A percentile compares a stretch with the other conserved stretches of the same genome.
Conservation (phyloP, 257 asterid genomes). For the Dorcoceras hygrometricum region DNA sequence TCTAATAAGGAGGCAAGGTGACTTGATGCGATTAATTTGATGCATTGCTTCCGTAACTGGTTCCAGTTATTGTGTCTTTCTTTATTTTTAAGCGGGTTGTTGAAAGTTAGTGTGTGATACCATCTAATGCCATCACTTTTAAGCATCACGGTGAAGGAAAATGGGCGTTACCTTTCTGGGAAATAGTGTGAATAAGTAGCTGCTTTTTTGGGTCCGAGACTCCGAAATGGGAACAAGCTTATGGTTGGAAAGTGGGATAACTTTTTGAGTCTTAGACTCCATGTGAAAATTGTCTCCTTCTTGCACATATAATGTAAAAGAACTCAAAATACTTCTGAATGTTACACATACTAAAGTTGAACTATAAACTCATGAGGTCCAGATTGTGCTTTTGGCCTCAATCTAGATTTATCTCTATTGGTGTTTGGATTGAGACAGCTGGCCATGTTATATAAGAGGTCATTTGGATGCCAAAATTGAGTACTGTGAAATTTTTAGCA, state of each 20-base stretch:
- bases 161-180: neutral
- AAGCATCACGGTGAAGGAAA: too few species aligned
- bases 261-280: neutral
- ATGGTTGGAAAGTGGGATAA: neutral
- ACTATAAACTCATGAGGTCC: neutral
- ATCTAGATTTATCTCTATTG: neutral
- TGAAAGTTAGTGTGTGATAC: neutral
- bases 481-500: conserved; percentile 11
- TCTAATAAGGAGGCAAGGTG: neutral
- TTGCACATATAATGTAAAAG: neutral
- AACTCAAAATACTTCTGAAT: neutral
- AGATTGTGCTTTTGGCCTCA: neutral
- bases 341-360: neutral
- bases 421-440: neutral
- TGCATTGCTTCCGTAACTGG: neutral
- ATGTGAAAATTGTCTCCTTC: neutral
- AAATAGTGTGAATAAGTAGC: neutral
- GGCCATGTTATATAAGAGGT: neutral
- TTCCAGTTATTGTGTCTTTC: neutral
- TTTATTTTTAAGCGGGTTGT: neutral
- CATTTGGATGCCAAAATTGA: conserved; percentile 8
- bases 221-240: too few species aligned
- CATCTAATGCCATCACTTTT: too few species aligned
- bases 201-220: neutral
- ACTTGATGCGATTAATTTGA: neutral